Base-by-base conservation (phyloP, 345 rosid genomes). In the Bruguiera parviflora region DNA sequence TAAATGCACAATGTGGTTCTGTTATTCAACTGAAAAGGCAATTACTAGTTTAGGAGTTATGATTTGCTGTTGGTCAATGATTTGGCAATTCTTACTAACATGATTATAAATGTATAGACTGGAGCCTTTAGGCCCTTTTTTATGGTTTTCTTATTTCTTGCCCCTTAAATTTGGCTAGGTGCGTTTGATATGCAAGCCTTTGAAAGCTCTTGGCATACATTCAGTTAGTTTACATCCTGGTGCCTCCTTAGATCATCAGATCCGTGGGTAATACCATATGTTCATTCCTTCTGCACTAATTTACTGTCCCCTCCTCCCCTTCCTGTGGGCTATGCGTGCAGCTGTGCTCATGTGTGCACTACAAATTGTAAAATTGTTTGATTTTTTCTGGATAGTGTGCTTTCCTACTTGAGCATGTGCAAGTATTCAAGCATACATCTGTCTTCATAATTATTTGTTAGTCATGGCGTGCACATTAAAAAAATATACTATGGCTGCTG, bases 221-320 rank as follows among this genome's bases (percentile, higher is more conserved):
- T 78, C 96, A 28, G 96, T 95, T 72, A 88, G 97, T 76, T 76
- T 95, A 78, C 96, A 95, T 78, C 70, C 79, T 2, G 89, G 96
- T 64, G 88, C 92, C 37, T 71, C 90, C 20, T 16, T 90, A 70
- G 91, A 86, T 78, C 97, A 85, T 73, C 97, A 95, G 78, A 92
- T 89, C 63, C 73, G 67, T 0, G 99, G 99, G 97, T 92, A 90
- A 67, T 67, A 28, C 18, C 39, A 13, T 46, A 60, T 71, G 25
- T 28, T 74, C 1, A 47, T 22, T 5, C 58, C 37, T 39, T 28
- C 70, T 25, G 56, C 31, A 49, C 53, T 20, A 51, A 63, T 71
- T 71, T 35, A 35, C 63, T 33, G 32, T 31, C 49, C 22, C 35
- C 35, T 32, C 35, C 35, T 35, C 43, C 37, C 11, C 20, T 20